Evolutionary conservation across 106 monocot species (phyloP).

Genomic region (Allium sativum): DNA sequence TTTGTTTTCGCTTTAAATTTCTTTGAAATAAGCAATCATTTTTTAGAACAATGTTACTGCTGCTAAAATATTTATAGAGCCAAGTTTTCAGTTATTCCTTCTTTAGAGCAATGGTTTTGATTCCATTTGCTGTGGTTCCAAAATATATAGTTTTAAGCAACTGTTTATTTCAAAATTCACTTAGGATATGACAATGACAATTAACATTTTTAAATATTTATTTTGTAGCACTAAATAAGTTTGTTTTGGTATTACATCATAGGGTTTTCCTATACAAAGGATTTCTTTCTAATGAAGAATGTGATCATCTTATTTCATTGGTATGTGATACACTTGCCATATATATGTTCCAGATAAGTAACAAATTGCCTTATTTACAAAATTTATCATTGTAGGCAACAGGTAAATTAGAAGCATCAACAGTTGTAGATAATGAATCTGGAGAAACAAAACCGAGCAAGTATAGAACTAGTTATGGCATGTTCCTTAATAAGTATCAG

Average conservation of each 20-base stretch:
- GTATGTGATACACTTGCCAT: neutral
- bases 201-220: too few relatives aligned
- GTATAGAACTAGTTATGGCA: conserved; percentile 17
- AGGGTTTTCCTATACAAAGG: conserved; percentile 27
- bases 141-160: too few relatives aligned
- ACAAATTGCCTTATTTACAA: too few relatives aligned
- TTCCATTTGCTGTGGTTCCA: too few relatives aligned
- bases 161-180: neutral
- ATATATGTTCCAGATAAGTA: too few relatives aligned
- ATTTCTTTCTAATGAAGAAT: conserved; percentile 22
- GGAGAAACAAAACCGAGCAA: conserved; percentile 14
- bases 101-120: too few relatives aligned
- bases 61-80: too few relatives aligned
- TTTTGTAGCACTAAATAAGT: too few relatives aligned
- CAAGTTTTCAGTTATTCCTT: too few relatives aligned
- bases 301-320: conserved; percentile 17
- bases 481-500: conserved; percentile 7
- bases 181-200: neutral
- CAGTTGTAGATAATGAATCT: conserved; percentile 6
- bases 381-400: conserved; percentile 4
- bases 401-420: conserved; percentile 13
- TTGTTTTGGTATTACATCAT: neutral
- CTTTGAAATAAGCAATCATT: too few relatives aligned
- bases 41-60: too few relatives aligned
- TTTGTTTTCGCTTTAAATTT: too few relatives aligned